These are phyloP conservation scores for Geoglossum cookeanum DNA, from an alignment of 2,329 filamentous ascomycete genomes.

Conservation along the genomic window DNA sequence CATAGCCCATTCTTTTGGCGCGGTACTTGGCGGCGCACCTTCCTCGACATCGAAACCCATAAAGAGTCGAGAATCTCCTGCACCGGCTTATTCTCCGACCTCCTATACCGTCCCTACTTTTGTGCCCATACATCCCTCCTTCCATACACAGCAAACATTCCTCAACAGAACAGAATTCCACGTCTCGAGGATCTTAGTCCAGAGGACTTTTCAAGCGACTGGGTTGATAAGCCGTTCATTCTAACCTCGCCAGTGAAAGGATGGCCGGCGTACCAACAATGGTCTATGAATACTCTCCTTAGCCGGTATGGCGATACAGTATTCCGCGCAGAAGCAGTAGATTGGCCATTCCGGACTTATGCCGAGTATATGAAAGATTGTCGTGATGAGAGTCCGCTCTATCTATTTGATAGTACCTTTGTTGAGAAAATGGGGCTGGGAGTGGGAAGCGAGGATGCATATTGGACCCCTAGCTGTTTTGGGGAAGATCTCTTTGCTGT, in stretches of 20 bases:
- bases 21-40: slow-evolving; percentile 70
- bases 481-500: slow-evolving; percentile 71
- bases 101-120: slow-evolving; percentile 73
- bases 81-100: slow-evolving; percentile 69
- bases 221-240: slow-evolving; percentile 71
- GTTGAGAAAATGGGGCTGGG: slow-evolving; percentile 64
- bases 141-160: slow-evolving; percentile 52
- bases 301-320: slow-evolving; percentile 42
- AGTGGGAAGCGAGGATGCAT: slow-evolving; percentile 40
- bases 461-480: slow-evolving; percentile 71
- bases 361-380: slow-evolving; percentile 63
- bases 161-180: slow-evolving; percentile 50
- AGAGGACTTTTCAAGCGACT: slow-evolving; percentile 53
- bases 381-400: slow-evolving; percentile 72
- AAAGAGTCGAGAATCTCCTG: slow-evolving; percentile 46
- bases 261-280: slow-evolving; percentile 61
- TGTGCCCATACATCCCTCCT: slow-evolving; percentile 58
- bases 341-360: slow-evolving; percentile 76
- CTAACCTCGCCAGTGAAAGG: slow-evolving; percentile 60
- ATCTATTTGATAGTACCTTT: slow-evolving; percentile 78
- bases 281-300: slow-evolving; percentile 52
- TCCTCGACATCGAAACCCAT: slow-evolving; percentile 38
- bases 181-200: slow-evolving; percentile 49
- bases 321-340: slow-evolving; percentile 83
- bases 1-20: slow-evolving; percentile 42